Evolutionary conservation across 2,329 filamentous ascomycete genomes (phyloP).

Genomic region (Aspergillus nomiae): DNA sequence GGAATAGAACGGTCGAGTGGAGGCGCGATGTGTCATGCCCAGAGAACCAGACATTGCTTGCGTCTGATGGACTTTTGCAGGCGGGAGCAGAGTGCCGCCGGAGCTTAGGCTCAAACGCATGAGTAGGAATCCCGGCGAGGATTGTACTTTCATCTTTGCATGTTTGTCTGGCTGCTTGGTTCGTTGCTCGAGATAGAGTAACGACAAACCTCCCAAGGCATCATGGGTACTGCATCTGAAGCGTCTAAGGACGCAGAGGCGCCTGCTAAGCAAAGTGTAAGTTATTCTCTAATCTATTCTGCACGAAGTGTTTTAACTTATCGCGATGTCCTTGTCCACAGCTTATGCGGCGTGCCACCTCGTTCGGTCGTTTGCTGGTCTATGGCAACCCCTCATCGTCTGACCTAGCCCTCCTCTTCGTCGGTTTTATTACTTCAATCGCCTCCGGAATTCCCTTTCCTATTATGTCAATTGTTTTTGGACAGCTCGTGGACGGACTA

Average conservation of each 20-base stretch:
- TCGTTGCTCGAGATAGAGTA: not conserved
- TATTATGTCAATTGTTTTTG: slow-evolving; percentile 43
- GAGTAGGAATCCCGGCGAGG: not conserved
- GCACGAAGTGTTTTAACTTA: not conserved
- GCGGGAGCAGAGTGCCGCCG: not conserved
- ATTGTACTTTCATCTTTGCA: not conserved
- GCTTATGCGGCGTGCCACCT: not conserved
- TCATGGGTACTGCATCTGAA: not conserved
- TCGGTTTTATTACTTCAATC: slow-evolving; percentile 33
- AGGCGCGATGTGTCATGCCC: not conserved
- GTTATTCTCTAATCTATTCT: not conserved
- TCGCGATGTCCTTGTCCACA: not conserved
- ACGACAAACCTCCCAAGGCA: not conserved
- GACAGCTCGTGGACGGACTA: slow-evolving; percentile 42
- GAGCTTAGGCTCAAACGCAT: not conserved
- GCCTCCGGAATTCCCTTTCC: slow-evolving; percentile 42
- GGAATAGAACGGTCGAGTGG: not conserved
- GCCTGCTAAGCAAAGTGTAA: not conserved
- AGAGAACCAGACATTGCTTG: not conserved
- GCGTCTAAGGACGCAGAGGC: not conserved
- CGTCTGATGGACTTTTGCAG: not conserved
- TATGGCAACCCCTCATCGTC: not conserved
- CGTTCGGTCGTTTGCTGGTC: slow-evolving; percentile 3
- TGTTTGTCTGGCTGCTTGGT: not conserved
- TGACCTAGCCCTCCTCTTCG: slow-evolving; percentile 29